Evolutionary conservation across 257 asterid genomes (phyloP), one percentile per base, ranked within the genome.

Genomic region (Petunia secreta): DNA sequence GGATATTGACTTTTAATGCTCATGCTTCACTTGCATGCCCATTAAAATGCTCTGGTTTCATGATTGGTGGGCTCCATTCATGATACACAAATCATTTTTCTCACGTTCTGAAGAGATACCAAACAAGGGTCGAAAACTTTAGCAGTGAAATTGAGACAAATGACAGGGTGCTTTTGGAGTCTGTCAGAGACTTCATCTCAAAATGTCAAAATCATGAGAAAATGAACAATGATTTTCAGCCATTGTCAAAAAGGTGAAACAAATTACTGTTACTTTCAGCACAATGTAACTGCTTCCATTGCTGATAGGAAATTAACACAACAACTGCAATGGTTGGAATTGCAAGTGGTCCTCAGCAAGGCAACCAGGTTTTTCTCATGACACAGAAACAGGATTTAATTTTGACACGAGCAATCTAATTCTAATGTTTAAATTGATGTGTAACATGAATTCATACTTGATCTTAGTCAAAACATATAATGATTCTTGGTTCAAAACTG

Each of bases 351-450:
- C 48, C 44, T 64, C 16, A 38, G 25, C 71, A 64, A 64, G 25
- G 71, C 71, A 64, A 64, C 73, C 39, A 64, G 73, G 73, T 13
- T 64, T 64, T 38, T 64, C 73, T 38, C 71, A 64, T 64, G 48
- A 38, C 71, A 38, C 71, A 14, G 10, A 64, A 64, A 5, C 10
- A 4, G 48, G 44, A 64, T 64, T 37, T 14, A 64, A 52, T 36
- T 11, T 39, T 64, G 73, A 64, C 73, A 64, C 16, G 73, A 64
- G 48, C 62, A 65, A 65, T 65, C 73, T 5, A 14, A 65, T 65
- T 64, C 73, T 13, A 36, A 65, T 65, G 50, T 65, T 57, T 57
- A 57, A 57, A 57, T 57, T 6, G 36, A 57, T 57, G 34, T 15
- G 62, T 57, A 57, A 15, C 62, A 57, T 5, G 62, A 57, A 57